Conservation (phyloP, 768 basidiomycete genomes). For the Dendrothele bispora region DNA sequence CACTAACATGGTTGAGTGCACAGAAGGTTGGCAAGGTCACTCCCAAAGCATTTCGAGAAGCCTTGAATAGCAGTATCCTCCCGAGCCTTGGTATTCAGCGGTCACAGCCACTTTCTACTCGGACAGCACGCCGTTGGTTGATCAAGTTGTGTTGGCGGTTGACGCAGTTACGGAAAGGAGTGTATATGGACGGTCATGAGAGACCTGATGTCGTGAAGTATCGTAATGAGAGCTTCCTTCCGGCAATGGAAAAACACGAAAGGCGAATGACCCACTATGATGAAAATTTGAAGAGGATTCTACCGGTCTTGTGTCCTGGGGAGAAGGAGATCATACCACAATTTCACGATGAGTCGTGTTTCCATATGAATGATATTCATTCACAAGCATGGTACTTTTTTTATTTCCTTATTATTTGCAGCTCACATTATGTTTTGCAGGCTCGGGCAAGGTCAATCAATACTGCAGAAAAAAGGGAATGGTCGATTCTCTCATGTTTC, state of each 20-base stretch:
- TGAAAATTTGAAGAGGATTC: neutral
- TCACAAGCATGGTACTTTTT: conserved; percentile 7
- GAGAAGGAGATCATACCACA: conserved; percentile 1
- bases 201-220: conserved; percentile 34
- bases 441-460: conserved; percentile 5
- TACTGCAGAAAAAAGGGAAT: conserved; percentile 12
- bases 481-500: conserved; percentile 28
- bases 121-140: conserved; percentile 40
- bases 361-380: neutral
- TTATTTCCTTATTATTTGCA: no score
- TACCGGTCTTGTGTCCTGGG: neutral
- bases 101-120: conserved; percentile 20
- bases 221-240: conserved; percentile 25
- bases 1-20: conserved; percentile 18
- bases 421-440: no score
- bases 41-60: conserved; percentile 20
- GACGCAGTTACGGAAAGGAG: conserved; percentile 27
- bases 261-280: neutral
- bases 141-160: conserved; percentile 29
- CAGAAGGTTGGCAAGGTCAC: conserved; percentile 28
- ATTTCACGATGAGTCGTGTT: conserved; percentile 1
- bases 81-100: conserved; percentile 27
- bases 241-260: conserved; percentile 19
- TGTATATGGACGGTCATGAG: conserved; percentile 40
- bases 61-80: conserved; percentile 28